Evolutionary conservation across 352 stramenopile species (phyloP), one percentile per base, ranked within the genome.

Genomic region (Pythium brassicae): DNA sequence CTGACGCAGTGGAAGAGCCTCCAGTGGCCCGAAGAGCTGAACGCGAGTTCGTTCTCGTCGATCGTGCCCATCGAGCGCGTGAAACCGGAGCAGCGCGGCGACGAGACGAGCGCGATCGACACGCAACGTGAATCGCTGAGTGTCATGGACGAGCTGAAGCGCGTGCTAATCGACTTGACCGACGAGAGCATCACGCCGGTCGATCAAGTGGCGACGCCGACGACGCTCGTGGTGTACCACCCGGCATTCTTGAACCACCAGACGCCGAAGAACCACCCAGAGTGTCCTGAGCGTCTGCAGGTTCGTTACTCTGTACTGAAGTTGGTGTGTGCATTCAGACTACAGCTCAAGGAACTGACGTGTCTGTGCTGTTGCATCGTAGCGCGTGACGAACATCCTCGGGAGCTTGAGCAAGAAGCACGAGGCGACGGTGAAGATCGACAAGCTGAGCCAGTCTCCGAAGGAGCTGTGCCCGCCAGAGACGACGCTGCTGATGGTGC

Each of bases 221-320:
- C 75, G 14, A 94, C 84, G 7, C 63, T 90, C 37, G 80, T 94
- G 37, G 67, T 91, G 52, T 94, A 94, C 52, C 84, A 94, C 49
- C 82, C 84, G 8, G 72, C 87, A 23, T 94, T 91, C 57, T 74
- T 92, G 32, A 79, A 91, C n/a, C 84, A 94, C 43, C 76, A 91
- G 56, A 94, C 84, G 6, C 84, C 84, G 8, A 84, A 87, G 59
- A 77, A 91, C 47, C 83, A 94, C 63, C 81, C 83, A 0, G 83
- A 94, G 57, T 94, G 81, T 42, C 83, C 83, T 1, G 79, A 91
- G 48, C 78, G 83, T n/a, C 71, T 94, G 45, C 84, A 86, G 54
- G 83, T 90, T 63, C 61, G 79, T 66, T 60, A 9, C 42, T 37
- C 0, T 61, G 62, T 48, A 10, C 23, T 43, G 50, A 15, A 19